Percentiles rank a stretch among this genome's conserved stretches.
Conservation (phyloP, 306 rosid genomes). For the Malus fusca region DNA sequence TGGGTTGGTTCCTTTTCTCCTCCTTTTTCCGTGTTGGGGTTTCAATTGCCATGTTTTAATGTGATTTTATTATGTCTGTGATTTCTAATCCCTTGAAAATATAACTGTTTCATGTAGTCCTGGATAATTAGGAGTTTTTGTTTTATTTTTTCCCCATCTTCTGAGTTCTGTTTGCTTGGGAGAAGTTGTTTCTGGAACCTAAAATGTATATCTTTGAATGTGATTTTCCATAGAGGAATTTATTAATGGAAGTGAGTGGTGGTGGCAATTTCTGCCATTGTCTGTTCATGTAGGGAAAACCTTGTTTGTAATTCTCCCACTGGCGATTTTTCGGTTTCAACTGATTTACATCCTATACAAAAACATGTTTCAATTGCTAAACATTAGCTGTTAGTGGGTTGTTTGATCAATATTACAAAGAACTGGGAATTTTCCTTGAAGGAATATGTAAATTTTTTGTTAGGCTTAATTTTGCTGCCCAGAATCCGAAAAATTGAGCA, state of each 20-base stretch:
- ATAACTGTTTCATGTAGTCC: background rate
- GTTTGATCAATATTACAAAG: background rate
- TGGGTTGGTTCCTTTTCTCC: background rate
- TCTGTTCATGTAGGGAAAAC: background rate
- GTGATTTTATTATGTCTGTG: too few relatives aligned
- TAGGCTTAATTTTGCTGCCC: background rate
- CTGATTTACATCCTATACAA: background rate
- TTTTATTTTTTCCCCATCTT: background rate
- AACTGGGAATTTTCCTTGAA: background rate
- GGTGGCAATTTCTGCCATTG: background rate
- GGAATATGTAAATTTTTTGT: background rate
- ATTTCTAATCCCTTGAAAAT: background rate
- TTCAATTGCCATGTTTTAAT: background rate
- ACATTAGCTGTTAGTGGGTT: background rate
- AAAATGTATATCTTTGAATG: background rate
- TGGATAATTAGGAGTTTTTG: background rate
- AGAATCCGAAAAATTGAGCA: background rate
- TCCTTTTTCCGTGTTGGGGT: background rate
- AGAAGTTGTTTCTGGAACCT: background rate
- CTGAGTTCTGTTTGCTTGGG: background rate
- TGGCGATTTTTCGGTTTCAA: background rate
- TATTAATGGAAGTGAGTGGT: background rate
- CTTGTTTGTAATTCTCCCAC: background rate
- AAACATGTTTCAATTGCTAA: background rate
- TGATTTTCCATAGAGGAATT: background rate